Percentiles rank a stretch among this genome's conserved stretches.
Conservation (phyloP, 305 asterid genomes). For the Fraxinus nigra region DNA sequence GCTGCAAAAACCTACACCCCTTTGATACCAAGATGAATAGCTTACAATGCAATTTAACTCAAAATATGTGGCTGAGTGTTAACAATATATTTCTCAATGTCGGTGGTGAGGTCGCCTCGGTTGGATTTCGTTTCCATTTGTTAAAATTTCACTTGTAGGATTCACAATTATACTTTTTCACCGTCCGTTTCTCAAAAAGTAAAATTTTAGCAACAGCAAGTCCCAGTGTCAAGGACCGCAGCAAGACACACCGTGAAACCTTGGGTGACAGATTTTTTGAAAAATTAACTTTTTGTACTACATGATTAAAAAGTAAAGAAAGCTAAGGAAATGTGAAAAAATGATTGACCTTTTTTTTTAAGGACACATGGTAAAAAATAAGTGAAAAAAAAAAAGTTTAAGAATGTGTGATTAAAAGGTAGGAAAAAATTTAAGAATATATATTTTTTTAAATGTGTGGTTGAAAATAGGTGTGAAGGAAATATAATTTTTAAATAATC, state of each 20-base stretch:
- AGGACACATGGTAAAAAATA: no score
- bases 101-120: background rate
- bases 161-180: background rate
- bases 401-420: background rate
- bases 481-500: no score
- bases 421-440: background rate
- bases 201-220: background rate
- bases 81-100: background rate
- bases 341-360: no score
- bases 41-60: background rate
- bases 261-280: no score
- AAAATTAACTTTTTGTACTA: background rate
- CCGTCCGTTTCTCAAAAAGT: background rate
- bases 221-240: no score
- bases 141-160: no score
- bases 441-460: background rate
- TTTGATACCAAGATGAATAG: no score
- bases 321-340: background rate
- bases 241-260: no score
- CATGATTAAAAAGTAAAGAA: background rate
- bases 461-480: no score
- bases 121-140: background rate
- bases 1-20: background rate
- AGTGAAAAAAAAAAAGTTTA: no score
- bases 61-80: background rate